phyloP scores from a whole-genome alignment of 169 alveolate species.

The Eimeria falciformis region DNA sequence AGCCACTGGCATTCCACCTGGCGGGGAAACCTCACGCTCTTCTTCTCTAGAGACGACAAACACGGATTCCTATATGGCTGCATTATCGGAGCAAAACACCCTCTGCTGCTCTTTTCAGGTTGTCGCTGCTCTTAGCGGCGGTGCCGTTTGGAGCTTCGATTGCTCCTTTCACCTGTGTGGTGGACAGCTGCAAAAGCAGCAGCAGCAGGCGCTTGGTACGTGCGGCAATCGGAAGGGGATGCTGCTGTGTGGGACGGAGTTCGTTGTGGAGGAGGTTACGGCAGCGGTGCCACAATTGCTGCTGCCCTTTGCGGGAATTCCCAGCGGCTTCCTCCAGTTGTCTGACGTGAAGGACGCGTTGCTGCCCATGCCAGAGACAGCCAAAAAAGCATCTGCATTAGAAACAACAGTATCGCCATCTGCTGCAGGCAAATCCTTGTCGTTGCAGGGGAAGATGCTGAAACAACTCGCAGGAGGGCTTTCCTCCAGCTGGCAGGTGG shows the following conservation, averaged over 20 bases:
- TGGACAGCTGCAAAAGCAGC: background rate
- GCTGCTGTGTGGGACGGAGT: too few species aligned
- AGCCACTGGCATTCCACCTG: background rate
- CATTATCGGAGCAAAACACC: background rate
- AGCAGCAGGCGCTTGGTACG: too few species aligned
- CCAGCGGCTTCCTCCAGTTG: conserved; percentile 58
- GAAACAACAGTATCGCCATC: background rate
- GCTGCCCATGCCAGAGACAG: conserved; percentile 25
- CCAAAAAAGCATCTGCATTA: background rate
- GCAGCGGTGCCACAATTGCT: conserved; percentile 13
- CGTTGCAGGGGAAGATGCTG: conserved; percentile 33
- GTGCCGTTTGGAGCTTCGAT: conserved; percentile 42
- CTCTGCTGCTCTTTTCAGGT: conserved; percentile 25
- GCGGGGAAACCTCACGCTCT: background rate
- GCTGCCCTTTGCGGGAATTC: background rate
- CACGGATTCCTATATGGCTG: too few species aligned
- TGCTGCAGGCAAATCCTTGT: background rate
- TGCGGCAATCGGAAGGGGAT: too few species aligned
- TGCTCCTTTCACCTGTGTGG: conserved; percentile 6
- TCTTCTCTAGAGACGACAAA: background rate
- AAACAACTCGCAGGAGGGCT: conserved; percentile 2
- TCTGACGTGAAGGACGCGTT: conserved; percentile 43
- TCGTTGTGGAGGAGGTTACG: background rate
- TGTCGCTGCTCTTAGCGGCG: conserved; percentile 42
- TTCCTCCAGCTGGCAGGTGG: conserved; percentile 39